phyloP scores from a whole-genome alignment of 352 stramenopile genomes.

The Globisporangium recalcitrans region DNA sequence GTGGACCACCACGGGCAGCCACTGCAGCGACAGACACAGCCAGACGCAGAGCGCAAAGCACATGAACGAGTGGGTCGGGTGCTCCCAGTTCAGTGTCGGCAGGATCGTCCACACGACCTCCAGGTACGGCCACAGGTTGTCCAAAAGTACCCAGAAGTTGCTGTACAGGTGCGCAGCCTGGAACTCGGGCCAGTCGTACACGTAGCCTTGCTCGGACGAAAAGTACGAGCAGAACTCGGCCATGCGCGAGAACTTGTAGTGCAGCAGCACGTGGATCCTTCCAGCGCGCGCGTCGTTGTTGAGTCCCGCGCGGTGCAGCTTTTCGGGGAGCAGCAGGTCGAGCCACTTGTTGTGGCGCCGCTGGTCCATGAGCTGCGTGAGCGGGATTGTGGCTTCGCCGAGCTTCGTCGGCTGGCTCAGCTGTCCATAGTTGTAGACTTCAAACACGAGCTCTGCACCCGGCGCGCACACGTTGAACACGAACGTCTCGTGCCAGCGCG shows the following conservation, averaged over 20 bases:
- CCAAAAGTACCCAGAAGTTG: slow-evolving; percentile 83
- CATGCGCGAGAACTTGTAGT: slow-evolving; percentile 87
- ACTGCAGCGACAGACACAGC: slow-evolving; percentile 79
- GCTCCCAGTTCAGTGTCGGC: slow-evolving; percentile 81
- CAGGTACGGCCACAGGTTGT: slow-evolving; percentile 82
- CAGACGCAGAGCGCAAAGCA: slow-evolving; percentile 82
- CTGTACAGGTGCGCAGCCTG: slow-evolving; percentile 78
- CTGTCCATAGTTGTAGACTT: slow-evolving; percentile 85
- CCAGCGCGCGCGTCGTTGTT: slow-evolving; percentile 82
- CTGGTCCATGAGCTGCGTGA: slow-evolving; percentile 83
- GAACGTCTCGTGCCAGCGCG: slow-evolving; percentile 84
- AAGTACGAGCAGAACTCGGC: slow-evolving; percentile 83
- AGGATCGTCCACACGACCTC: slow-evolving; percentile 81
- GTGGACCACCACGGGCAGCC: slow-evolving; percentile 76
- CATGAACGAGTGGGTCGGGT: slow-evolving; percentile 80
- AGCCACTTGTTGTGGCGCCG: slow-evolving; percentile 86
- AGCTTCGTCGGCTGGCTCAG: slow-evolving; percentile 80
- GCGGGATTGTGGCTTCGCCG: slow-evolving; percentile 66
- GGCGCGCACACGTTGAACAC: slow-evolving; percentile 85
- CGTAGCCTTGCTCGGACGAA: slow-evolving; percentile 57
- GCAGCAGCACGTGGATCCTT: slow-evolving; percentile 76
- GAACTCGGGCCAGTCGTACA: slow-evolving; percentile 80
- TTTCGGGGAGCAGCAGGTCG: slow-evolving; percentile 71
- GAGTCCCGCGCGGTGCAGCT: slow-evolving; percentile 68
- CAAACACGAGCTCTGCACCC: slow-evolving; percentile 72